phyloP scores from a whole-genome alignment of 805 yeast species.

The Starmerella stigmatis region DNA sequence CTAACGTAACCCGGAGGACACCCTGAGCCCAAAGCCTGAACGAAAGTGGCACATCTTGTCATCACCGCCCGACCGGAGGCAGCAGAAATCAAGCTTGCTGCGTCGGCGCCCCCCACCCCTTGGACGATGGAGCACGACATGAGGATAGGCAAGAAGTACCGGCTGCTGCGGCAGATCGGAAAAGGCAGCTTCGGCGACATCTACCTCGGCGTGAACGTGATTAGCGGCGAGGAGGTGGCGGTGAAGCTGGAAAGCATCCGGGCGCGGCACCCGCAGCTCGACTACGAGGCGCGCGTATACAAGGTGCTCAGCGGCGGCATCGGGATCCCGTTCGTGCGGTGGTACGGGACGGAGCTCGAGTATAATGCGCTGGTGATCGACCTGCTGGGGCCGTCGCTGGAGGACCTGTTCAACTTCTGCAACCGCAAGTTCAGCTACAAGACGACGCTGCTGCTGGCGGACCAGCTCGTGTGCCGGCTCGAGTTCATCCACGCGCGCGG shows the following conservation, averaged over 20 bases:
- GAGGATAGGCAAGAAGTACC: constrained; percentile 89
- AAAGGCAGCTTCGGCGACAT: constrained; percentile 97
- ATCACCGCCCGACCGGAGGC: background rate
- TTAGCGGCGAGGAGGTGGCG: constrained; percentile 96
- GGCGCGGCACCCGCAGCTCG: constrained; percentile 94
- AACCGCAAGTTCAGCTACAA: constrained; percentile 86
- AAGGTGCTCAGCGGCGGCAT: constrained; percentile 92
- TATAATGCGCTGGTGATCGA: constrained; percentile 96
- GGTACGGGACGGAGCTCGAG: constrained; percentile 95
- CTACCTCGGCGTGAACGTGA: constrained; percentile 78
- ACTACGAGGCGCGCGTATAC: constrained; percentile 93
- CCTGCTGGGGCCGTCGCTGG: constrained; percentile 86
- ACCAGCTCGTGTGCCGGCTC: constrained; percentile 85
- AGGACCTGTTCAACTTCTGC: constrained; percentile 92
- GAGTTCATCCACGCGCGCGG: constrained; percentile 94
- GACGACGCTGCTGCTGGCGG: constrained; percentile 85
- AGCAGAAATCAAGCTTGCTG: background rate
- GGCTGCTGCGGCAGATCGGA: constrained; percentile 94
- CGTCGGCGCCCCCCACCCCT: background rate
- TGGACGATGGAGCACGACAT: constrained; percentile 38
- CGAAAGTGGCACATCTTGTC: constrained; percentile 2
- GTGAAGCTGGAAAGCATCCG: constrained; percentile 81
- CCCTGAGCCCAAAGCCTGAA: background rate
- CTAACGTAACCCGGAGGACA: too few species aligned
- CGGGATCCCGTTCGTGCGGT: constrained; percentile 92